phyloP scores from a whole-genome alignment of 176 grass and related monocot genomes.

The Puya raimondii region DNA sequence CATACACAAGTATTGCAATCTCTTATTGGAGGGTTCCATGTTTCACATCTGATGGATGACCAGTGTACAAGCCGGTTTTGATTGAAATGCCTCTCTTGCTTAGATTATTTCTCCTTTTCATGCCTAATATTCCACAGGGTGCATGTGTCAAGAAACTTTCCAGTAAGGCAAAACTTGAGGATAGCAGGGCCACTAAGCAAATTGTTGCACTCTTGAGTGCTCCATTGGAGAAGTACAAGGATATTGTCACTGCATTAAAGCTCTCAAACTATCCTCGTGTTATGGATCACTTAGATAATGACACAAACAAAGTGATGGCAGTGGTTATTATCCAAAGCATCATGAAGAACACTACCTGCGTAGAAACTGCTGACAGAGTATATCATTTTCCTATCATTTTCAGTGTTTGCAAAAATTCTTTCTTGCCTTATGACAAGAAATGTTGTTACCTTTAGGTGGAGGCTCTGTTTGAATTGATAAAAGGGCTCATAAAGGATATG shows the following conservation, averaged over 20 bases:
- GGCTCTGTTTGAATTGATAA: slow-evolving; percentile 84
- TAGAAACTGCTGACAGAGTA: slow-evolving; percentile 95
- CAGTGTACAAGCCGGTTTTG: not conserved
- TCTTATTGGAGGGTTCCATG: not conserved
- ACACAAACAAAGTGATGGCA: slow-evolving; percentile 97
- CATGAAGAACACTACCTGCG: slow-evolving; percentile 91
- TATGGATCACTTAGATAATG: slow-evolving; percentile 97
- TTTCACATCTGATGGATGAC: not conserved
- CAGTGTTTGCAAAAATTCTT: slow-evolving; percentile 1
- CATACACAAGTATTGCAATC: not conserved
- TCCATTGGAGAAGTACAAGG: slow-evolving; percentile 95
- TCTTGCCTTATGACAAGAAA: slow-evolving; percentile 3
- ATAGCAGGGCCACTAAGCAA: slow-evolving; percentile 91
- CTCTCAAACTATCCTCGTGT: slow-evolving; percentile 97
- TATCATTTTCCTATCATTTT: slow-evolving; percentile 19
- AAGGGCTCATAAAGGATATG: slow-evolving; percentile 93
- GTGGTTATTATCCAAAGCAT: slow-evolving; percentile 98
- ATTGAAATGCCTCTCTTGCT: not conserved
- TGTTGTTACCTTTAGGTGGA: slow-evolving; percentile 60
- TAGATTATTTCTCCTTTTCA: not conserved
- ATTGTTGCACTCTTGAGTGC: slow-evolving; percentile 98
- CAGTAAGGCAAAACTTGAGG: slow-evolving; percentile 85
- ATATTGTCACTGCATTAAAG: slow-evolving; percentile 91
- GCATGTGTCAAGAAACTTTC: slow-evolving; percentile 98
- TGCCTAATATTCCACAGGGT: slow-evolving; percentile 48